Conservation (phyloP, 108 stramenopile species). For the Fragilariopsis cylindrus region DNA sequence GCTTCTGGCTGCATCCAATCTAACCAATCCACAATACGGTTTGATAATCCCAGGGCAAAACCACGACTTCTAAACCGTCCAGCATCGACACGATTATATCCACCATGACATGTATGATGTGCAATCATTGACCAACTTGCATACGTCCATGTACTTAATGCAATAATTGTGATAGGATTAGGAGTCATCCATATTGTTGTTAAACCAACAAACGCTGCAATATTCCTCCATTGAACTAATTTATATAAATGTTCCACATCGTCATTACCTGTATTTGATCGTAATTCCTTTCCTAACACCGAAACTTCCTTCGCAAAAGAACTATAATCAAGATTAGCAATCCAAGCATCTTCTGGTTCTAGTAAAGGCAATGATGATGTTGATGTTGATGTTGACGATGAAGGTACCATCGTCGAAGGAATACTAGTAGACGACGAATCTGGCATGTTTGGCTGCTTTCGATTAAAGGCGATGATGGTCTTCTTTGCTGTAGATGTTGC, state of each 20-base stretch:
- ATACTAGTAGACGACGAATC: too few relatives aligned
- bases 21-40: slow-evolving; percentile 79
- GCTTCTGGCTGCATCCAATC: slow-evolving; percentile 93
- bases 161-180: slow-evolving; percentile 64
- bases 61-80: slow-evolving; percentile 72
- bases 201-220: slow-evolving; percentile 32
- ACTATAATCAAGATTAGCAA: slow-evolving; percentile 53
- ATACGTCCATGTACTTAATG: slow-evolving; percentile 68
- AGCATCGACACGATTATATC: slow-evolving; percentile 80
- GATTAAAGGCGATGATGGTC: too few relatives aligned
- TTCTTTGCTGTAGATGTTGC: too few relatives aligned
- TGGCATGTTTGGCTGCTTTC: too few relatives aligned
- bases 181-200: slow-evolving; percentile 40
- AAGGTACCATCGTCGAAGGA: too few relatives aligned
- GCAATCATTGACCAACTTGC: slow-evolving; percentile 89
- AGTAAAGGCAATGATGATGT: not conserved
- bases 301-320: slow-evolving; percentile 57
- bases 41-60: slow-evolving; percentile 76
- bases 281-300: slow-evolving; percentile 51
- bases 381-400: too few relatives aligned
- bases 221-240: slow-evolving; percentile 55
- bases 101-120: slow-evolving; percentile 88
- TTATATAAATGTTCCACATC: slow-evolving; percentile 65
- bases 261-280: slow-evolving; percentile 33
- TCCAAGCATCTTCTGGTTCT: slow-evolving; percentile 46